Evolutionary conservation across 345 rosid species (phyloP), one percentile per base, ranked within the genome.

Genomic region (Lepidium didymum): DNA sequence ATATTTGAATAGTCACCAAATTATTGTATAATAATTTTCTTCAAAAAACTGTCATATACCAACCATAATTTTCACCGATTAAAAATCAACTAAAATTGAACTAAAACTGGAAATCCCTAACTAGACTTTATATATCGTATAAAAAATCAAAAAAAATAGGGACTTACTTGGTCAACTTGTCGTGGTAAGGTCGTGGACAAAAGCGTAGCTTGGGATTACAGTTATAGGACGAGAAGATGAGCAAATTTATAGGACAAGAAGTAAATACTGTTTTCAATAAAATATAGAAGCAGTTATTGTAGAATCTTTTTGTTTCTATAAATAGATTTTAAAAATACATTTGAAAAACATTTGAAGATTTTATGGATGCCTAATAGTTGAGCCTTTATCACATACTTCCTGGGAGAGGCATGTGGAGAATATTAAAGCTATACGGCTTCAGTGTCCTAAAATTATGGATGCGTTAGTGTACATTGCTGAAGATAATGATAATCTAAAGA

Each of bases 111-210:
- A 60, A 27, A 12, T 3, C 25, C 38, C 41, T 33, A 54, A 34
- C 41, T 29, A 14, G 15, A 7, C 10, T 7, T 27, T n/a, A 52
- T n/a, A 52, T 8, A 12, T 63, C n/a, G 10, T 49, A 45, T 15
- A 25, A 53, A 8, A 23, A 33, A 45, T 12, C 11, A 58, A 23
- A 6, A 14, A 23, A 21, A 41, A 7, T 8, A 10, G 36, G 11
- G 23, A 55, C 62, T 70, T 70, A 70, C 74, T 61, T 61, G 68
- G 67, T 41, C 37, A 51, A 61, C 35, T 51, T 38, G 44, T 49
- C 31, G 37, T 64, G 38, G 12, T 7, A 36, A 68, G 34, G 66
- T 38, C 8, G 27, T 14, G 25, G 18, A 12, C 19, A 68, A 37
- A 27, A 29, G 31, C 31, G 33, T 59, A 37, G 15, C 50, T 58